Evolutionary conservation across 305 asterid genomes (phyloP).

Genomic region (Fraxinus dipetala): DNA sequence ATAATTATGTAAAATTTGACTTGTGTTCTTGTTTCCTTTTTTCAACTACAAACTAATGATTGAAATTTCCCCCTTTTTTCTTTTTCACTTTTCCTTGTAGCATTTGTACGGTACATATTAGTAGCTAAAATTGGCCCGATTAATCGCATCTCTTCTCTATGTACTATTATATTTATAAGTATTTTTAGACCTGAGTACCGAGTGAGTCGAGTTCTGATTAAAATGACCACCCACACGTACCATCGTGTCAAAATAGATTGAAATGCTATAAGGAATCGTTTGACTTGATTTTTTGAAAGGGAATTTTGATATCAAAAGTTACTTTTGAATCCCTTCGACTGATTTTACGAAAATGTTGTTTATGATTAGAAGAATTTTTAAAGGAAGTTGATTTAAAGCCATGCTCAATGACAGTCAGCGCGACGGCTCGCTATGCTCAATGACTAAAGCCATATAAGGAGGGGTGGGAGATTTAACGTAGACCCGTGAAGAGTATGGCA

Average conservation of each 20-base stretch:
- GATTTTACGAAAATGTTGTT: no score
- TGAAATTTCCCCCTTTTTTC: neutral
- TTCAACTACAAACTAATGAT: neutral
- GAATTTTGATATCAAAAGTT: no score
- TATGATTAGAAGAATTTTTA: no score
- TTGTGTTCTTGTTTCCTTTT: neutral
- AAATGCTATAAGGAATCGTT: neutral
- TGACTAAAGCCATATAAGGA: neutral
- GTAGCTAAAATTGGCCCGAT: neutral
- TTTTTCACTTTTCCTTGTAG: neutral
- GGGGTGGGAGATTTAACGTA: neutral
- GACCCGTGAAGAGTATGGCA: slow-evolving; percentile 21
- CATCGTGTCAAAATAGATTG: neutral
- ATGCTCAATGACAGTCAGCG: no score
- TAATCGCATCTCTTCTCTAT: neutral
- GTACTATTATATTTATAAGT: neutral
- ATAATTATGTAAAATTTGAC: slow-evolving; percentile 5
- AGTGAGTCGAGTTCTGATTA: neutral
- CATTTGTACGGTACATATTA: neutral
- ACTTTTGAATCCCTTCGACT: no score
- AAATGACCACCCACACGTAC: neutral
- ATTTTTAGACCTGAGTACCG: neutral
- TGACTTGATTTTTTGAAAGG: no score
- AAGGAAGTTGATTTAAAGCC: no score
- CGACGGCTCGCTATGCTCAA: no score